phyloP scores from a whole-genome alignment of 257 asterid genomes.

The Penstemon newberryi region DNA sequence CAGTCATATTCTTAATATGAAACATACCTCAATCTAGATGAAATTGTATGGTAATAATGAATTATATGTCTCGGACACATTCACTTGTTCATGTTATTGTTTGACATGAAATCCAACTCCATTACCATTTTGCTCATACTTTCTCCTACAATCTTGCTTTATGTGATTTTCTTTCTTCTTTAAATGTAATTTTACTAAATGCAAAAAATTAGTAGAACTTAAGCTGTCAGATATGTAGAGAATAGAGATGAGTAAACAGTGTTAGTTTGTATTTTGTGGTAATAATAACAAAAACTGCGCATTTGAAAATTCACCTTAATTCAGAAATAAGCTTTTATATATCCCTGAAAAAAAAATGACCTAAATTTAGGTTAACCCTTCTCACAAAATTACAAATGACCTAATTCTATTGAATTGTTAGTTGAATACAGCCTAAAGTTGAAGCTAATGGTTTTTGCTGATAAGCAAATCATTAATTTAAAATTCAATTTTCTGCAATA shows the following conservation, averaged over 20 bases:
- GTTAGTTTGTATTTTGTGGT: neutral
- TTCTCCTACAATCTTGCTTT: neutral
- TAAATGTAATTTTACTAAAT: too few species aligned
- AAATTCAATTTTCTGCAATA: slow-evolving; percentile 10
- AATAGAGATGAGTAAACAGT: neutral
- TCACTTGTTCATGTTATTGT: too few species aligned
- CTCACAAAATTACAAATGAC: slow-evolving; percentile 32
- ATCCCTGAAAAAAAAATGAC: slow-evolving; percentile 33
- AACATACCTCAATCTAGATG: neutral
- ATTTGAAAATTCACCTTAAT: neutral
- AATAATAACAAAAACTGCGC: neutral
- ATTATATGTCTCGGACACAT: neutral
- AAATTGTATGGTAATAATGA: neutral
- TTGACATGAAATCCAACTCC: too few species aligned
- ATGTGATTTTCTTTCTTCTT: neutral
- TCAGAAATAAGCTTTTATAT: neutral
- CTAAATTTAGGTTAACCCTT: slow-evolving; percentile 45
- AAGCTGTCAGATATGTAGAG: neutral
- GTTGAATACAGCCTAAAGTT: slow-evolving; percentile 43
- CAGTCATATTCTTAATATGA: neutral
- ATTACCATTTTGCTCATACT: neutral
- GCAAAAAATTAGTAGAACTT: neutral
- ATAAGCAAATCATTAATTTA: slow-evolving; percentile 33
- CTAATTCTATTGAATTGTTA: slow-evolving; percentile 46
- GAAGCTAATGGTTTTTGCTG: slow-evolving; percentile 30